Evolutionary conservation across 805 yeast genomes (phyloP).

Genomic region (Starmera caribaea): DNA sequence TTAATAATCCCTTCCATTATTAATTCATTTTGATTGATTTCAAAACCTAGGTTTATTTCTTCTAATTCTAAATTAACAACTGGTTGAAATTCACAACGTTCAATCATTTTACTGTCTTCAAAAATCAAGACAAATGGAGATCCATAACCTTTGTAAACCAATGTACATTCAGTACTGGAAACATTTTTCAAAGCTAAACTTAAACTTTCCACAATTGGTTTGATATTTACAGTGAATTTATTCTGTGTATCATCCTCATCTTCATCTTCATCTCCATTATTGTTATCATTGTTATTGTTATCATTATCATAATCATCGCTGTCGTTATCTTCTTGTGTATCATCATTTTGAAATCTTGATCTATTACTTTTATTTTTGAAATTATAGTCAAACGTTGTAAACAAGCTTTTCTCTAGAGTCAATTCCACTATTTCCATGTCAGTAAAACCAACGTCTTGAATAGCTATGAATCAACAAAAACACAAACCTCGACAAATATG

Average conservation of each 20-base stretch:
- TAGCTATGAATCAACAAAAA: neutral
- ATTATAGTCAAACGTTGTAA: constrained; percentile 22
- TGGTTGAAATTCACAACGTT: constrained; percentile 48
- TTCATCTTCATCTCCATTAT: constrained; percentile 5
- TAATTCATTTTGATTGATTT: constrained; percentile 33
- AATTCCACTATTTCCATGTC: constrained; percentile 17
- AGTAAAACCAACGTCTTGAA: neutral
- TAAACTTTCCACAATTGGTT: constrained; percentile 40
- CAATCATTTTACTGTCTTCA: constrained; percentile 43
- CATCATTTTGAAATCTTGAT: no score
- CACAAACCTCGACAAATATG: constrained; percentile 23
- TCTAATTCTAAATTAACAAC: constrained; percentile 22
- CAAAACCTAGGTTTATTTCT: constrained; percentile 26
- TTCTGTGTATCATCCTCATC: constrained; percentile 13
- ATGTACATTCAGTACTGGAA: constrained; percentile 33
- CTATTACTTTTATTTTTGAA: constrained; percentile 1
- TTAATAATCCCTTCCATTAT: constrained; percentile 42
- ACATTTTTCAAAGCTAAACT: constrained; percentile 28
- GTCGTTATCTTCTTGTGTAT: no score
- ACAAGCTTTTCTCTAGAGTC: constrained; percentile 27
- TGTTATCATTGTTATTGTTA: neutral
- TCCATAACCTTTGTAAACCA: constrained; percentile 40
- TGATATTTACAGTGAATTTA: constrained; percentile 33
- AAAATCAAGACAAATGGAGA: constrained; percentile 46
- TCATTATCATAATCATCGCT: neutral